Percentiles rank a stretch among this genome's conserved stretches.
Evolutionary conservation across 2,329 filamentous ascomycete species (phyloP).

Genomic region (Aaosphaeria pasadenensis): DNA sequence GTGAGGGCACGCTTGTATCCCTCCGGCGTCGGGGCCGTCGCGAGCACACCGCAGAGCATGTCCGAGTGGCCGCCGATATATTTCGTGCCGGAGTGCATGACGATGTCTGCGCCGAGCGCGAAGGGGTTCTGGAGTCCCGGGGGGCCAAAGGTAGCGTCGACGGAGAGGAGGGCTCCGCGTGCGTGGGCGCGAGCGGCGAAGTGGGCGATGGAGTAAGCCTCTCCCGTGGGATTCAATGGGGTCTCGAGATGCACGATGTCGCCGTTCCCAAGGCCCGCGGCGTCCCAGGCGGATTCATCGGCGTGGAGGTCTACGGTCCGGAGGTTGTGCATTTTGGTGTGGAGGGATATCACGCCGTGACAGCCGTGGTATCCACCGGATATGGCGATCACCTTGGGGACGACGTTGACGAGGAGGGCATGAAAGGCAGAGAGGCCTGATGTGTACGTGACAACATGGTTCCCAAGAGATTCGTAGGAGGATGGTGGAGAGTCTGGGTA

Average conservation of each 20-base stretch:
- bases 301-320: slow-evolving; percentile 64
- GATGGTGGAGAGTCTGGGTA: slow-evolving; percentile 43
- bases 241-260: slow-evolving; percentile 93
- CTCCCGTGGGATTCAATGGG: slow-evolving; percentile 85
- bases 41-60: slow-evolving; percentile 82
- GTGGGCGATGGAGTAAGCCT: slow-evolving; percentile 67
- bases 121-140: slow-evolving; percentile 89
- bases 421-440: slow-evolving; percentile 89
- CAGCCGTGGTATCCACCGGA: slow-evolving; percentile 89
- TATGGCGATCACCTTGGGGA: slow-evolving; percentile 80
- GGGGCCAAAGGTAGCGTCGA: slow-evolving; percentile 91
- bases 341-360: slow-evolving; percentile 75
- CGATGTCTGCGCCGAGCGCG: slow-evolving; percentile 71
- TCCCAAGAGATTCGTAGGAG: slow-evolving; percentile 14
- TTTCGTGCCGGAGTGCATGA: slow-evolving; percentile 94
- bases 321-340: slow-evolving; percentile 73
- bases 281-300: slow-evolving; percentile 54
- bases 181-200: slow-evolving; percentile 72
- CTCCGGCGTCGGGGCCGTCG: slow-evolving; percentile 49
- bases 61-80: slow-evolving; percentile 96
- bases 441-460: slow-evolving; percentile 69
- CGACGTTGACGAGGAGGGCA: slow-evolving; percentile 77
- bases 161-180: slow-evolving; percentile 71
- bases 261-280: slow-evolving; percentile 65
- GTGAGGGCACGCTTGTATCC: slow-evolving; percentile 36